These are phyloP conservation scores for Gossypium aridum DNA, from an alignment of 441 rosid species.

Conservation along the genomic window DNA sequence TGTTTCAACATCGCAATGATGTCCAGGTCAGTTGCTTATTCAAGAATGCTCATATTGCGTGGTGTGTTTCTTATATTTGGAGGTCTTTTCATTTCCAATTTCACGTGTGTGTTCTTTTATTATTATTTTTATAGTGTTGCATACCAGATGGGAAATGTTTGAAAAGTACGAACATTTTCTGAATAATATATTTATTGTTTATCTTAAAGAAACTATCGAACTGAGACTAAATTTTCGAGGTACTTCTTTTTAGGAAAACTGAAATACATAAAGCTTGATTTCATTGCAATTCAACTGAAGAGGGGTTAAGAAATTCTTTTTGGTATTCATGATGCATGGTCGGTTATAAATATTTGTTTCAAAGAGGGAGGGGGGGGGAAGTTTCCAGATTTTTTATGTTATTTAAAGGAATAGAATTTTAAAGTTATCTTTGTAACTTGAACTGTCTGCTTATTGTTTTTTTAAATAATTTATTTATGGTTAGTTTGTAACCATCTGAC, in stretches of 20 bases:
- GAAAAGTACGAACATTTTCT: background rate
- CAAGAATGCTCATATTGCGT: conserved; percentile 5
- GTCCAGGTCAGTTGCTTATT: conserved; percentile 12
- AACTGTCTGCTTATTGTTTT: background rate
- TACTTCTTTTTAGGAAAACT: background rate
- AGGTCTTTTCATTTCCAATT: background rate
- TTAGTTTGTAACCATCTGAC: conserved; percentile 15
- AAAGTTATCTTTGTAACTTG: background rate
- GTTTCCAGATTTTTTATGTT: background rate
- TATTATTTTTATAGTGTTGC: background rate
- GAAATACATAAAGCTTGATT: background rate
- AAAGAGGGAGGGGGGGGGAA: background rate
- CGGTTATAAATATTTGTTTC: background rate
- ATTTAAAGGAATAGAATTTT: background rate
- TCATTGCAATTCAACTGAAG: background rate
- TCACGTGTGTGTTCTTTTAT: background rate
- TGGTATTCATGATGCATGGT: background rate
- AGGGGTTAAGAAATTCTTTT: background rate
- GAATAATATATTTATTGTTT: background rate
- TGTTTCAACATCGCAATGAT: background rate
- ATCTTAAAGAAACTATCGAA: background rate
- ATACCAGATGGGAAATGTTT: background rate
- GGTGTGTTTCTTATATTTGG: background rate
- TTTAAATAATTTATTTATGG: background rate
- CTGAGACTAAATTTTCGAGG: background rate